Percentiles rank a stretch among this genome's conserved stretches.
Evolutionary conservation across 805 yeast species (phyloP).

Genomic region (Saccharomycopsis fodiens): DNA sequence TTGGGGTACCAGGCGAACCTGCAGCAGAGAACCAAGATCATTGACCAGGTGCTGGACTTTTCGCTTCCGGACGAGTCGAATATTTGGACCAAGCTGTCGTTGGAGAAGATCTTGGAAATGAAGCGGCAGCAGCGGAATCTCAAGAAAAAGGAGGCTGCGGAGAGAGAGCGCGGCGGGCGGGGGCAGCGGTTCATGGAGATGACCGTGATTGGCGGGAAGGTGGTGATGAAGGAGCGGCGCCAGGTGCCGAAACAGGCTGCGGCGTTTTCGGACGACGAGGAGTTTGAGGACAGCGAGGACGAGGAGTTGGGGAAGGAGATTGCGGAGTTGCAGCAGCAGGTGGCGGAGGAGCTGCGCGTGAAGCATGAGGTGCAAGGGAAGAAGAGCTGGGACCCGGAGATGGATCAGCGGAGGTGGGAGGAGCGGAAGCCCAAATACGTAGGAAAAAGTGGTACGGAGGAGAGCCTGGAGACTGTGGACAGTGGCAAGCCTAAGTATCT

Average conservation of each 20-base stretch:
- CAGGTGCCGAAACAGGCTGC: background rate
- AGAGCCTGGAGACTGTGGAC: too few relatives aligned
- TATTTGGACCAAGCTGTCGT: constrained; percentile 74
- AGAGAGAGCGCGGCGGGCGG: constrained; percentile 56
- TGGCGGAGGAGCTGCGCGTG: constrained; percentile 32
- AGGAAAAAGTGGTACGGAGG: background rate
- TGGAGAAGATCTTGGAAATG: constrained; percentile 80
- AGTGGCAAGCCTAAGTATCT: too few relatives aligned
- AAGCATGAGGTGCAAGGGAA: constrained; percentile 28
- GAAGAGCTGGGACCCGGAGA: constrained; percentile 53
- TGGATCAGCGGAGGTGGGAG: constrained; percentile 47
- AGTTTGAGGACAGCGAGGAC: constrained; percentile 26
- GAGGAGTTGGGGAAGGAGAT: constrained; percentile 24
- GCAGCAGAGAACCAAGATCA: constrained; percentile 83
- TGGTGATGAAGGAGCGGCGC: constrained; percentile 46
- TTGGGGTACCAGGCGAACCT: constrained; percentile 79
- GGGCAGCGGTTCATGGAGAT: constrained; percentile 72
- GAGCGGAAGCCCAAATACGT: constrained; percentile 23
- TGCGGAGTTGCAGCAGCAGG: constrained; percentile 29
- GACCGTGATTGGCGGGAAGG: constrained; percentile 76
- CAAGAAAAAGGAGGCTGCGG: constrained; percentile 54
- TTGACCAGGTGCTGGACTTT: constrained; percentile 88
- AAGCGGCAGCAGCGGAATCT: constrained; percentile 76
- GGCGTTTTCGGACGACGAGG: constrained; percentile 21
- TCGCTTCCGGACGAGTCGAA: constrained; percentile 44